Percentiles rank a stretch among this genome's conserved stretches.
These are phyloP conservation scores for Jackrogersella minutella DNA, from an alignment of 495 filamentous ascomycete genomes.

Conservation along the genomic window DNA sequence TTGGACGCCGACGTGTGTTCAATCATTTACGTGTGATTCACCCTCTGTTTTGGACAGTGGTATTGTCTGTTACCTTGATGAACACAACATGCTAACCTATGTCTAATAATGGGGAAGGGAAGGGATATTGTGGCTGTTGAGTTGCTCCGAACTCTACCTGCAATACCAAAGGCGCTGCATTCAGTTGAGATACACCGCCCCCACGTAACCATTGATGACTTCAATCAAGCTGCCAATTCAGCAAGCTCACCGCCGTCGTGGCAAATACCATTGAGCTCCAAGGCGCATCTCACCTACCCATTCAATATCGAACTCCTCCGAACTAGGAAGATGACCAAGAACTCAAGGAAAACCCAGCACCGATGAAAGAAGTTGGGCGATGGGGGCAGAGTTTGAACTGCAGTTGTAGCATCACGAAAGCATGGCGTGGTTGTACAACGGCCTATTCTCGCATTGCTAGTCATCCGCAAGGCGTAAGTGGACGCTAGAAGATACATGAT, in stretches of 20 bases:
- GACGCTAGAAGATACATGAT: background rate
- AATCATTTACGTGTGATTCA: background rate
- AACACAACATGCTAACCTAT: background rate
- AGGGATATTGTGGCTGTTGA: background rate
- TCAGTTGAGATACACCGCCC: background rate
- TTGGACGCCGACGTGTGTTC: no score
- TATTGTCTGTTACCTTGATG: background rate
- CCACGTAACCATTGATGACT: background rate
- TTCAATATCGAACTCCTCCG: background rate
- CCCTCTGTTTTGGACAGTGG: no score
- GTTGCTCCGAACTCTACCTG: background rate
- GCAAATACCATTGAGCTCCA: constrained; percentile 1
- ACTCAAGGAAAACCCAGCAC: background rate
- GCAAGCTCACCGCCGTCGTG: constrained; percentile 26
- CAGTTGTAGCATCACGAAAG: background rate
- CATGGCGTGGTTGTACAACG: constrained; percentile 16
- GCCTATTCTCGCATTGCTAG: constrained; percentile 3
- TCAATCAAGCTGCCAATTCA: background rate
- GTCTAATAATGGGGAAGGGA: background rate
- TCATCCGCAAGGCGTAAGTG: constrained; percentile 17
- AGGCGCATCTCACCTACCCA: constrained; percentile 3
- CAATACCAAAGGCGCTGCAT: background rate
- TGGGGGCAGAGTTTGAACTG: background rate
- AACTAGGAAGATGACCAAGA: constrained; percentile 2
- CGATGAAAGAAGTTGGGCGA: background rate